Base-by-base conservation (phyloP, 225 moss, liverwort and hornwort genomes). In the Ulota crispa region DNA sequence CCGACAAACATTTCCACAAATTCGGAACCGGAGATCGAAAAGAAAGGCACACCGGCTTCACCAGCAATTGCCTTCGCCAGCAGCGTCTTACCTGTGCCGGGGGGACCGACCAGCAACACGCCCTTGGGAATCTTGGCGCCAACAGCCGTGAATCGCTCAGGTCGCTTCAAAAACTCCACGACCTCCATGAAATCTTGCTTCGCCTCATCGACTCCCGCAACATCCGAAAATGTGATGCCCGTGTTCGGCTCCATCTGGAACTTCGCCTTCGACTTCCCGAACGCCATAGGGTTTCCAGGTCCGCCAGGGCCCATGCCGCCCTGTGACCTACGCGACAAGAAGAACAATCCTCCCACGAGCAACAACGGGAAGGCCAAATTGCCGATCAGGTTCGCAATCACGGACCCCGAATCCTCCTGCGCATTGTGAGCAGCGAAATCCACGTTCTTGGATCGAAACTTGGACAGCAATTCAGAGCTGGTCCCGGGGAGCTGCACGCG, bases 111-210 rank as follows among this genome's bases (percentile, higher is more conserved):
- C 4, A 98, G 87, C 76, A 98, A 75, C 57, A 98, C 97, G 12
- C 97, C 97, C 83, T 95, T 98, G 36, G 95, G 97, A 0, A 95
- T 95, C 84, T 94, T 87, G 1, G 95, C 90, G 8, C 95, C 95
- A 18, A 94, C 94, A 2, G 91, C 92, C 0, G 89, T 83, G 31
- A 98, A 98, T 62, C 95, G 80, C 78, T 98, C 94, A 8, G 95
- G 97, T 31, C 97, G 89, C 84, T 98, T 97, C 84, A 97, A 74
- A 78, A 97, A 97, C 62, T 95, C 97, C 6, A 97, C 97, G 3
- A 97, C 97, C 75, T 97, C 97, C 97, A 97, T 97, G 72, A 97
- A 97, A 18, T 97, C 97, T 70, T 97, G 97, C 42, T 97, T 97
- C 31, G 97, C 97, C 55, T 97, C 97, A 34, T 97, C 97, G 1